Evolutionary conservation across 176 grass and related monocot species (phyloP).

Genomic region (Eremochloa ophiuroides): DNA sequence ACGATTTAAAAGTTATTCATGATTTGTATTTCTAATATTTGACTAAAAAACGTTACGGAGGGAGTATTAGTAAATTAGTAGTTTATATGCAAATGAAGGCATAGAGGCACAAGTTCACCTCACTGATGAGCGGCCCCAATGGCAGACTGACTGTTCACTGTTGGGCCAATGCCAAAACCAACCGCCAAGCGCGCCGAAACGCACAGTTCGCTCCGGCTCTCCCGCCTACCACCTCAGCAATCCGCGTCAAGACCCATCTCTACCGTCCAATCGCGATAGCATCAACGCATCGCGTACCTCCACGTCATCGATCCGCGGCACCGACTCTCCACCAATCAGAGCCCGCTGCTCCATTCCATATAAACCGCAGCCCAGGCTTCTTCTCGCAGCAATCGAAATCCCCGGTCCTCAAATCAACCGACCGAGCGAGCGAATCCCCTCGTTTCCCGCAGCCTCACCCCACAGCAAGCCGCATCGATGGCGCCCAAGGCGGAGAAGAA

Average conservation of each 20-base stretch:
- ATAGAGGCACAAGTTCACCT: neutral
- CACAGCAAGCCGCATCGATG: neutral
- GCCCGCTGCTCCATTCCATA: neutral
- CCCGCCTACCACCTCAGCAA: neutral
- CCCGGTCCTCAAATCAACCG: neutral
- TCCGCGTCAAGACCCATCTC: neutral
- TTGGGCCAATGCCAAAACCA: neutral
- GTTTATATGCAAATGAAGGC: too few species aligned
- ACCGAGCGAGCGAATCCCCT: neutral
- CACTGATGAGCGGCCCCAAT: neutral
- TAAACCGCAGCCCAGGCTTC: too few species aligned
- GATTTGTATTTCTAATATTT: too few species aligned
- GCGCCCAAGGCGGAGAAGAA: constrained; percentile 31
- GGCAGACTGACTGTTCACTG: neutral
- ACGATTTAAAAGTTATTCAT: too few species aligned
- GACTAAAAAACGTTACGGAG: too few species aligned
- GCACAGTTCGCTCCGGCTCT: neutral
- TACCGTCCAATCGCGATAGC: neutral
- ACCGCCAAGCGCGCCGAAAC: neutral
- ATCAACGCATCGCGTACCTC: rapidly evolving
- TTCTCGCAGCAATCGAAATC: neutral
- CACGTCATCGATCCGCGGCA: constrained; percentile 13
- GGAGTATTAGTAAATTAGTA: too few species aligned
- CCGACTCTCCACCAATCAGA: constrained; percentile 12
- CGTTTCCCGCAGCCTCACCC: neutral